phyloP scores from a whole-genome alignment of 495 filamentous ascomycete species.

The Parathielavia hyrcaniae region DNA sequence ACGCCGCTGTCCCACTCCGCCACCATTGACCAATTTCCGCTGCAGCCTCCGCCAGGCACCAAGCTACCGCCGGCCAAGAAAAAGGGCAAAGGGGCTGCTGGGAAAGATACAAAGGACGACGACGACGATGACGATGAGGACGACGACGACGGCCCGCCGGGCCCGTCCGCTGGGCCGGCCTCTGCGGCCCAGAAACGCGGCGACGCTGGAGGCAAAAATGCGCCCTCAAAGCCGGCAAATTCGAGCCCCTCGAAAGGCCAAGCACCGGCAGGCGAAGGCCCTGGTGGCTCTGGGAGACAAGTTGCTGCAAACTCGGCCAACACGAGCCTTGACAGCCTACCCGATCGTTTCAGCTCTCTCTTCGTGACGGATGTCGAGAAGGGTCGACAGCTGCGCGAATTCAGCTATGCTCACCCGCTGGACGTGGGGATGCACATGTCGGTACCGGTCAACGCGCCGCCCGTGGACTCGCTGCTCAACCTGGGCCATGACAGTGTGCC shows the following conservation, averaged over 20 bases:
- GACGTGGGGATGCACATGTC: constrained; percentile 14
- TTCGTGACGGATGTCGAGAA: constrained; percentile 1
- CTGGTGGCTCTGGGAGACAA: neutral
- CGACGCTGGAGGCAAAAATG: no score
- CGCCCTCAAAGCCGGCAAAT: no score
- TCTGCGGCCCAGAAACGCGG: no score
- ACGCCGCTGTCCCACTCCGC: neutral
- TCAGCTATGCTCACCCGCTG: constrained; percentile 23
- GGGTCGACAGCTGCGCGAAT: constrained; percentile 13
- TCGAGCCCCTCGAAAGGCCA: no score
- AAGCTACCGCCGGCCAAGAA: no score
- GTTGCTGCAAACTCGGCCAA: neutral
- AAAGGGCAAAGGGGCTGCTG: no score
- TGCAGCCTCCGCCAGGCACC: neutral
- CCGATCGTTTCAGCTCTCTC: neutral
- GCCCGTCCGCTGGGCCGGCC: no score
- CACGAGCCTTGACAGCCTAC: neutral
- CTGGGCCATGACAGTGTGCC: constrained; percentile 28
- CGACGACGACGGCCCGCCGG: no score
- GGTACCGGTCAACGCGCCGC: constrained; percentile 33
- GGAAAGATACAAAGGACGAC: no score
- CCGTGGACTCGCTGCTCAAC: constrained; percentile 33
- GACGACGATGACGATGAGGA: no score
- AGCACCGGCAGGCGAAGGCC: neutral
- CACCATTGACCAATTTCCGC: neutral